Conservation (phyloP, 2,329 filamentous ascomycete genomes). For the Pseudogymnoascus sp. region DNA sequence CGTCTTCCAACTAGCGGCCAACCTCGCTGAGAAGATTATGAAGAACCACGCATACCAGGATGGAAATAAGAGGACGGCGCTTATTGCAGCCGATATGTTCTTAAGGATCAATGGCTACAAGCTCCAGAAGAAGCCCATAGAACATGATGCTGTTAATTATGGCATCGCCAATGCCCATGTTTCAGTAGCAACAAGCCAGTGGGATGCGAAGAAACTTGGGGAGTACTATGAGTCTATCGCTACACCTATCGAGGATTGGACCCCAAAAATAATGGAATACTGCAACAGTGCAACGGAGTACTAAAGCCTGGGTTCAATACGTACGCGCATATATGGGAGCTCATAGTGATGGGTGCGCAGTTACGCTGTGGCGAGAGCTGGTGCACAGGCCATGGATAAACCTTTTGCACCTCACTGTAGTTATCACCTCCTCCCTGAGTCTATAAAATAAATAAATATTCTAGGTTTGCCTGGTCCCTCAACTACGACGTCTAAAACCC, state of each 20-base stretch:
- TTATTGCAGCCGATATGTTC: not conserved
- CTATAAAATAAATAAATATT: not conserved
- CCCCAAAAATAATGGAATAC: not conserved
- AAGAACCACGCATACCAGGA: not conserved
- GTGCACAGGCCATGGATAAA: no score
- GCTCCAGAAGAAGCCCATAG: not conserved
- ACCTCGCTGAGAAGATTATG: not conserved
- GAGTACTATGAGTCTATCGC: not conserved
- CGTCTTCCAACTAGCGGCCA: not conserved
- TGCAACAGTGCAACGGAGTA: not conserved
- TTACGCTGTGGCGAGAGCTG: no score
- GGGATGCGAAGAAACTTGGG: not conserved
- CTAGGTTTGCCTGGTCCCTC: not conserved
- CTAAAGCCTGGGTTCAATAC: not conserved
- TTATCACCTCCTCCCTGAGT: not conserved
- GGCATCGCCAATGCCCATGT: not conserved
- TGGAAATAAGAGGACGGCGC: not conserved
- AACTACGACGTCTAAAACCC: not conserved
- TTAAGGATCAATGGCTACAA: not conserved
- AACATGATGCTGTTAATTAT: not conserved
- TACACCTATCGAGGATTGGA: not conserved
- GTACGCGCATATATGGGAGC: no score
- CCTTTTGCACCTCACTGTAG: not conserved
- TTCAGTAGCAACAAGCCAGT: not conserved
- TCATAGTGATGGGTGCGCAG: no score